phyloP scores from a whole-genome alignment of 495 filamentous ascomycete species.

The Hypoxylon lienhwacheense region DNA sequence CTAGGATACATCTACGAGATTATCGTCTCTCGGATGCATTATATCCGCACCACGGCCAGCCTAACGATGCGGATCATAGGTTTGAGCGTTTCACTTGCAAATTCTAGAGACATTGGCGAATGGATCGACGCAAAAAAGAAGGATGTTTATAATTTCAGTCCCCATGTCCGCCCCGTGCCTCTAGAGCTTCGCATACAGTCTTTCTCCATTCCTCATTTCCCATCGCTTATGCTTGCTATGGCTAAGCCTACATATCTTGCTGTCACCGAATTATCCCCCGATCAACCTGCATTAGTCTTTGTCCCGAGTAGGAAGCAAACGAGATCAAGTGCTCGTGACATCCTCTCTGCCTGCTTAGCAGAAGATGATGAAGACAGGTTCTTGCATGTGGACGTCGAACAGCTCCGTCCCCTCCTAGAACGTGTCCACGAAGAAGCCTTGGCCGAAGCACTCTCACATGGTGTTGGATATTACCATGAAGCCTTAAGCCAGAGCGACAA shows the following conservation, averaged over 20 bases:
- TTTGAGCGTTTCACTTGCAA: conserved; percentile 88
- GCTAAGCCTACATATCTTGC: conserved; percentile 88
- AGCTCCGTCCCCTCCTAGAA: conserved; percentile 78
- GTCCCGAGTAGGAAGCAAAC: conserved; percentile 92
- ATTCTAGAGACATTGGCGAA: conserved; percentile 91
- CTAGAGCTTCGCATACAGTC: conserved; percentile 95
- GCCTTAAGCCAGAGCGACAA: conserved; percentile 86
- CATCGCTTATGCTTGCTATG: conserved; percentile 98
- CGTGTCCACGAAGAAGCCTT: conserved; percentile 83
- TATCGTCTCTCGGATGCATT: conserved; percentile 95
- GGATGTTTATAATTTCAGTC: conserved; percentile 98
- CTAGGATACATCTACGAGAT: conserved; percentile 92
- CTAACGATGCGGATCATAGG: conserved; percentile 84
- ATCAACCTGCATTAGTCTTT: conserved; percentile 89
- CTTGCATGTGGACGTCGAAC: conserved; percentile 74
- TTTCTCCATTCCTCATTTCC: conserved; percentile 94
- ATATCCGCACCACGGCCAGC: conserved; percentile 86
- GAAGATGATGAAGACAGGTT: conserved; percentile 95
- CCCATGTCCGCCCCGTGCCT: conserved; percentile 80
- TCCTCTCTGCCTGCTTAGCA: conserved; percentile 78
- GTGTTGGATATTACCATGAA: conserved; percentile 97
- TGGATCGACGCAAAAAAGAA: conserved; percentile 99
- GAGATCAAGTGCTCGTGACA: conserved; percentile 83
- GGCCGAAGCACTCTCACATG: conserved; percentile 89
- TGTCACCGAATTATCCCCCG: conserved; percentile 78